Evolutionary conservation across 495 filamentous ascomycete genomes (phyloP).

Genomic region (Aspergillus leporis): DNA sequence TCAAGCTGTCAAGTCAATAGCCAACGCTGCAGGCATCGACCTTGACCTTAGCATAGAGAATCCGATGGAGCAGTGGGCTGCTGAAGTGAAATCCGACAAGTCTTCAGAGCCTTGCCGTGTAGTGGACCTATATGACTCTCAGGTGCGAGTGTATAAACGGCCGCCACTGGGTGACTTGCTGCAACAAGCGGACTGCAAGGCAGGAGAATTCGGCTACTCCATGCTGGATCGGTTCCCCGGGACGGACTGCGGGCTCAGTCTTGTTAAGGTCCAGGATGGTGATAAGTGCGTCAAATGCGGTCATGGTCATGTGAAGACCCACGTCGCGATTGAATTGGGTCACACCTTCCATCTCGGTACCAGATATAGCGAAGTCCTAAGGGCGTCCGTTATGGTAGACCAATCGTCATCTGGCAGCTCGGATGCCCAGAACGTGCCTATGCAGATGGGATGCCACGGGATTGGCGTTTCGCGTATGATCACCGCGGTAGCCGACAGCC

Average conservation of each 20-base stretch:
- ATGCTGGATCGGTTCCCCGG: slow-evolving; percentile 45
- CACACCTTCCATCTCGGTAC: slow-evolving; percentile 95
- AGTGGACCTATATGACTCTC: slow-evolving; percentile 46
- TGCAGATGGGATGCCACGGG: slow-evolving; percentile 96
- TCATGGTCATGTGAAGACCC: slow-evolving; percentile 61
- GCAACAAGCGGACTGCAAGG: slow-evolving; percentile 27
- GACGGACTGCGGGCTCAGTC: slow-evolving; percentile 44
- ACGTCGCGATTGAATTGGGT: slow-evolving; percentile 81
- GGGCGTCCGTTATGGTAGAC: slow-evolving; percentile 56
- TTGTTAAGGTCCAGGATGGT: slow-evolving; percentile 64
- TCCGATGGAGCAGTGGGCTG: slow-evolving; percentile 56
- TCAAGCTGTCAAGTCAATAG: slow-evolving; percentile 66
- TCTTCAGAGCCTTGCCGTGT: slow-evolving; percentile 21
- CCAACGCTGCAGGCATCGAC: slow-evolving; percentile 56
- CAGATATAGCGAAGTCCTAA: slow-evolving; percentile 75
- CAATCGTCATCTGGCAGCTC: slow-evolving; percentile 22
- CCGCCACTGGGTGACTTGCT: slow-evolving; percentile 45
- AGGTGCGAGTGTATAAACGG: slow-evolving; percentile 45
- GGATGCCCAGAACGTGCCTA: slow-evolving; percentile 44
- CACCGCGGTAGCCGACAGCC: slow-evolving; percentile 73
- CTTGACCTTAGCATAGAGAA: slow-evolving; percentile 71
- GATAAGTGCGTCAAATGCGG: slow-evolving; percentile 73
- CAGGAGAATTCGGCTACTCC: slow-evolving; percentile 38
- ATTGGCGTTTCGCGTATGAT: slow-evolving; percentile 93
- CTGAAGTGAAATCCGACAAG: slow-evolving; percentile 37